A percentile compares a stretch with the other conserved stretches of the same genome.
Evolutionary conservation across 805 yeast genomes (phyloP).

Genomic region (Lipomyces lipofer): DNA sequence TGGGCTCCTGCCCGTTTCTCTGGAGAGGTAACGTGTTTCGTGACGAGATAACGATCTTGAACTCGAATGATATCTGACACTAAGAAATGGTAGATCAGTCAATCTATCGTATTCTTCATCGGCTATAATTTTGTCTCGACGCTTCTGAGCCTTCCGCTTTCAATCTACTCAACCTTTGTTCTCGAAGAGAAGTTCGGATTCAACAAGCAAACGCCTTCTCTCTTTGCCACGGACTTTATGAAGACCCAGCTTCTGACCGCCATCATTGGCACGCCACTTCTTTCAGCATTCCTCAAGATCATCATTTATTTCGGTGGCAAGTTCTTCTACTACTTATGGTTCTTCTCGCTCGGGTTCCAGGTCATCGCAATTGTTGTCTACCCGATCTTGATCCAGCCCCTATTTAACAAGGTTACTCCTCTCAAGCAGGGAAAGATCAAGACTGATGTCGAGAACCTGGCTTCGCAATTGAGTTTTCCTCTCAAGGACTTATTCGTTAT

Average conservation of each 20-base stretch:
- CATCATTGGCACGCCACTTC: slow-evolving; percentile 67
- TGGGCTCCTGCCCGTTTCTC: slow-evolving; percentile 41
- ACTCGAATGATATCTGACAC: too few species aligned
- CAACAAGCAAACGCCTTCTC: slow-evolving; percentile 72
- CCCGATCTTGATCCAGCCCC: slow-evolving; percentile 87
- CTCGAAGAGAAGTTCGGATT: slow-evolving; percentile 92
- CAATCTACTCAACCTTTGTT: slow-evolving; percentile 78
- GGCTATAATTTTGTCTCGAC: slow-evolving; percentile 53
- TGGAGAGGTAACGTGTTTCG: slow-evolving; percentile 45
- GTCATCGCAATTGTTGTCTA: slow-evolving; percentile 63
- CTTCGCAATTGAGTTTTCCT: slow-evolving; percentile 77
- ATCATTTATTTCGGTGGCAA: slow-evolving; percentile 75
- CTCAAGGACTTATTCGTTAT: slow-evolving; percentile 79
- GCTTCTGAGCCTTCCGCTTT: slow-evolving; percentile 62
- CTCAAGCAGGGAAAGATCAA: slow-evolving; percentile 88
- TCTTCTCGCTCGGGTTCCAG: slow-evolving; percentile 69
- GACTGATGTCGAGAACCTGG: slow-evolving; percentile 75
- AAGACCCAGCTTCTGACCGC: slow-evolving; percentile 58
- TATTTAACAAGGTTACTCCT: slow-evolving; percentile 88
- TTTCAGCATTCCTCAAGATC: slow-evolving; percentile 76
- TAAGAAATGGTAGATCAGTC: slow-evolving; percentile 60
- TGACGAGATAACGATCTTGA: too few species aligned
- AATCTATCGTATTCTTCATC: slow-evolving; percentile 65
- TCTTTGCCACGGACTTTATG: slow-evolving; percentile 73
- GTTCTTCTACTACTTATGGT: slow-evolving; percentile 78